These are phyloP conservation scores for Psophocarpus tetragonolobus DNA, from an alignment of 306 rosid species.

Conservation along the genomic window DNA sequence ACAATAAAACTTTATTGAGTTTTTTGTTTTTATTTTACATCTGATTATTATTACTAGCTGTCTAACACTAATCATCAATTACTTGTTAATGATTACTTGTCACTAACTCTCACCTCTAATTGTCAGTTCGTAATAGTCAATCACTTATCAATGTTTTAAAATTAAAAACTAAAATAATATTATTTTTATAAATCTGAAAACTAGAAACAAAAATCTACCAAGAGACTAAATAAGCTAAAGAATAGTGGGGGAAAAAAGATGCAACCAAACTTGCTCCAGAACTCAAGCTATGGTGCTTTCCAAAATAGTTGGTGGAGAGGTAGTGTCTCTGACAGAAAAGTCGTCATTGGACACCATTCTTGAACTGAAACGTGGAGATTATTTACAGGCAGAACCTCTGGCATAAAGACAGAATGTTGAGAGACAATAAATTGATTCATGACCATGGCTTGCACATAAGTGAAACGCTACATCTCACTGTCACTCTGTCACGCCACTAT, in stretches of 20 bases:
- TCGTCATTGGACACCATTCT: background rate
- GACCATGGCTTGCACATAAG: background rate
- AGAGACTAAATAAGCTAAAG: background rate
- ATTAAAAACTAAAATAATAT: too few species aligned
- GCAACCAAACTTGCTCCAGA: background rate
- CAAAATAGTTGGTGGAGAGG: constrained; percentile 29
- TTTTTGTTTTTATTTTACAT: too few species aligned
- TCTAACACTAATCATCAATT: too few species aligned
- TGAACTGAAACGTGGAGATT: constrained; percentile 32
- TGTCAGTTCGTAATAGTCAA: too few species aligned
- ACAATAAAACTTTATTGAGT: too few species aligned
- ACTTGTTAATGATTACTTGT: too few species aligned
- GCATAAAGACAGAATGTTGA: background rate
- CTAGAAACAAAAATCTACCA: too few species aligned
- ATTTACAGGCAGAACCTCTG: constrained; percentile 38
- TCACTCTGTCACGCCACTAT: constrained; percentile 14
- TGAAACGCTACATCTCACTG: constrained; percentile 21
- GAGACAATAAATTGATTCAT: background rate
- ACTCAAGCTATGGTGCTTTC: constrained; percentile 1
- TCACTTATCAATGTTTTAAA: too few species aligned
- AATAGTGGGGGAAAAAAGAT: background rate
- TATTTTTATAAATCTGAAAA: too few species aligned
- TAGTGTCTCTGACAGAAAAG: constrained; percentile 34
- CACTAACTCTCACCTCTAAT: too few species aligned
- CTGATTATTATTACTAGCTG: too few species aligned